Evolutionary conservation across 306 rosid genomes (phyloP), one percentile per base, ranked within the genome.

Genomic region (Dicorynia guianensis): DNA sequence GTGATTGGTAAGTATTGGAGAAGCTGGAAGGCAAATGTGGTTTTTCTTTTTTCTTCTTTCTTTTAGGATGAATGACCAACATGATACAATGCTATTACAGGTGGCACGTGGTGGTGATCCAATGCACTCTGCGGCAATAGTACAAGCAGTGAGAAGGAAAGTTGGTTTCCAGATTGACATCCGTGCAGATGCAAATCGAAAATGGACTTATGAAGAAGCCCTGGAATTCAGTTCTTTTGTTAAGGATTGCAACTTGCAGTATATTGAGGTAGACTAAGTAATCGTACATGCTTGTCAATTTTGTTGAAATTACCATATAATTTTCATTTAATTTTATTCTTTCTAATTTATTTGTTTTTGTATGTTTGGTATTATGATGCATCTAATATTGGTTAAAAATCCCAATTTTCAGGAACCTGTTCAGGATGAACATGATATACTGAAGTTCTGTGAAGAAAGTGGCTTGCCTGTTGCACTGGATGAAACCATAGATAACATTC

Each of bases 201-300:
- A 75, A 49, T 95, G 98, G 98, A 92, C 92, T 60, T 92, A 79
- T 79, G 82, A 90, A 78, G 97, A 95, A 85, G 98, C 97, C 71
- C 83, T 92, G 50, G 80, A 83, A 72, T 95, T 95, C 83, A 86
- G 91, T 71, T 90, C 90, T 80, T 73, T 87, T 38, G 90, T 89
- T 76, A 85, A 87, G 89, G 96, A 89, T 75, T 92, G 91, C 79
- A 68, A 85, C 85, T 87, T 95, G 77, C 91, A 92, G 81, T 95
- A 87, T 81, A 87, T 95, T 47, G 98, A 95, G 97, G 98, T 90
- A 87, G 76, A 54, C 52, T 60, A 70, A 33, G 46, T 20, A 63
- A 52, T 43, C 36, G 20, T 7, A 73, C 65, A 62, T 56, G 10
- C 9, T 74, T 52, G 18, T 56, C 36, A 10, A 63, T 38, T 4